A percentile compares a stretch with the other conserved stretches of the same genome.
Conservation (phyloP, 129 eudicot genomes). For the Artemisia argyi region DNA sequence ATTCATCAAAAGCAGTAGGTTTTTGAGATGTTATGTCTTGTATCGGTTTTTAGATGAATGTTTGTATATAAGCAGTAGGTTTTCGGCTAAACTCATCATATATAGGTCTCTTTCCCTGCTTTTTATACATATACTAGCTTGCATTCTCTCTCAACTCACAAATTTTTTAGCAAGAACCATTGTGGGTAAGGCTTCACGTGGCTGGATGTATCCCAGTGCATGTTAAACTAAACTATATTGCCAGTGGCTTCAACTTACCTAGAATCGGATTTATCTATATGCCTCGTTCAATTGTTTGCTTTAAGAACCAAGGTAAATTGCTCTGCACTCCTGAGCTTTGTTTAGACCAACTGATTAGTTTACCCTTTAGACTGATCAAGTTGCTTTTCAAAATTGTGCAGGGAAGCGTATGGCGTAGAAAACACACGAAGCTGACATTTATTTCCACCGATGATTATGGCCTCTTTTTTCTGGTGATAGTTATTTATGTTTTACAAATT, state of each 20-base stretch:
- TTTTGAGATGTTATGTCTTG: no score
- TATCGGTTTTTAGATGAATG: no score
- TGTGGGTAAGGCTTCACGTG: conserved; percentile 95
- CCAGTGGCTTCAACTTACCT: conserved; percentile 71
- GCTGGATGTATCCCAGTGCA: conserved; percentile 85
- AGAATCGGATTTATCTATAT: conserved; percentile 49
- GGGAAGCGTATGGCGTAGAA: conserved; percentile 81
- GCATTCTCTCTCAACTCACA: no score
- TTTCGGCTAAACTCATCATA: no score
- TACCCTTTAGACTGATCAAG: conserved; percentile 3
- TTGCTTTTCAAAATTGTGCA: conserved; percentile 6
- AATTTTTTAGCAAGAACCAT: conserved; percentile 8
- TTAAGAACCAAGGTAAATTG: conserved; percentile 60
- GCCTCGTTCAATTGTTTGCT: conserved; percentile 50
- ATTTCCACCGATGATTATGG: conserved; percentile 61
- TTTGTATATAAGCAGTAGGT: no score
- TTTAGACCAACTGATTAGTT: conserved; percentile 4
- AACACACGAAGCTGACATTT: conserved; percentile 89
- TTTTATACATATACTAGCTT: no score
- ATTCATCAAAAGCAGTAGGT: no score
- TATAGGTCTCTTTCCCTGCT: no score
- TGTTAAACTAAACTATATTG: conserved; percentile 75
- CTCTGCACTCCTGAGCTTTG: neutral
- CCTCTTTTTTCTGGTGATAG: conserved; percentile 69
- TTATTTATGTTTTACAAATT: neutral